Evolutionary conservation across 1,139 yeast species (phyloP).

Genomic region (Pichia sp.): DNA sequence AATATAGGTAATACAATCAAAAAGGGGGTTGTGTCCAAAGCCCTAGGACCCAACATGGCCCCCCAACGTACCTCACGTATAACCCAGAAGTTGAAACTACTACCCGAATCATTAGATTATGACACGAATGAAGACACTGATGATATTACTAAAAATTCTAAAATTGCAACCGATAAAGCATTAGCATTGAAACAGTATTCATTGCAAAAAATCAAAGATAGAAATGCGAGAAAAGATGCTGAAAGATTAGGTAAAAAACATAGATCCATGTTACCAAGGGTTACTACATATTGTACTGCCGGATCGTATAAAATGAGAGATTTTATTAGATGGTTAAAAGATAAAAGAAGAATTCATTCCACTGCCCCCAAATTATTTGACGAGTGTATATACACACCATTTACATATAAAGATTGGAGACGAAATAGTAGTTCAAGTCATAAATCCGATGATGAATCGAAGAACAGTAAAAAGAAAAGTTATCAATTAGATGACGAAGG

Average conservation of each 20-base stretch:
- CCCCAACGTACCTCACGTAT: conserved; percentile 87
- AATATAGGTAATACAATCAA: background rate
- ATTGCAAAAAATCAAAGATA: conserved; percentile 75
- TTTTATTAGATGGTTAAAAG: conserved; percentile 75
- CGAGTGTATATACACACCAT: conserved; percentile 90
- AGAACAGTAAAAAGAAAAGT: background rate
- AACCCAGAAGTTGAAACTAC: conserved; percentile 74
- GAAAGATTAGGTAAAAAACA: conserved; percentile 89
- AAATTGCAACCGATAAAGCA: conserved; percentile 4
- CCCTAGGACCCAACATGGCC: conserved; percentile 40
- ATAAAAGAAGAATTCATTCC: conserved; percentile 64
- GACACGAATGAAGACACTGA: conserved; percentile 31
- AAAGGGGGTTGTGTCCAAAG: conserved; percentile 4
- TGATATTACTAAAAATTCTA: background rate
- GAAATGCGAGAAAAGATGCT: conserved; percentile 93
- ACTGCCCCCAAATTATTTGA: conserved; percentile 85
- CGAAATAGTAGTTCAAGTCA: conserved; percentile 11
- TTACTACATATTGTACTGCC: conserved; percentile 93
- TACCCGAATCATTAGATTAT: conserved; percentile 61
- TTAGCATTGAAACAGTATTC: conserved; percentile 20
- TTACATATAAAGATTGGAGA: conserved; percentile 75
- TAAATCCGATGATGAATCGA: conserved; percentile 1
- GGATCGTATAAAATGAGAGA: conserved; percentile 89
- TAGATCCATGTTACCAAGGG: conserved; percentile 76
- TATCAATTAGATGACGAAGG: conserved; percentile 84